A percentile compares a stretch with the other conserved stretches of the same genome.
Evolutionary conservation across 139 green algal species (phyloP).

Genomic region (Tetradesmus obliquus): DNA sequence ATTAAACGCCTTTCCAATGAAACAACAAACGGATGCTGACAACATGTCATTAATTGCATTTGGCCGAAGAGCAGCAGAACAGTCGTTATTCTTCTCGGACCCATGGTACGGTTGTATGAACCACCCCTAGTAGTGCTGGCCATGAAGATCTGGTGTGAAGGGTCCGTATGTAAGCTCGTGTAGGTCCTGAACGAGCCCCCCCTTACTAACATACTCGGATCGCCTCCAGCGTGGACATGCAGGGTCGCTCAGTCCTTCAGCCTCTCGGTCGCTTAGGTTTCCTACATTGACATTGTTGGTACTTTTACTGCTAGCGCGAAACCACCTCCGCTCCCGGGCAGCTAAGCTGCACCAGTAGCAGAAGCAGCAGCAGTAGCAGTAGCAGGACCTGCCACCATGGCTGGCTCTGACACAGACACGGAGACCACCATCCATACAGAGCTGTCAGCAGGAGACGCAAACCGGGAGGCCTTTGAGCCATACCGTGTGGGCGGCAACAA

Average conservation of each 20-base stretch:
- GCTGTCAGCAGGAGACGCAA: background rate
- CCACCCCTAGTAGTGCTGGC: background rate
- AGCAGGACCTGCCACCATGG: conserved; percentile 3
- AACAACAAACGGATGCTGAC: background rate
- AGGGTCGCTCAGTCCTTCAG: background rate
- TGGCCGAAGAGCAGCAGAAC: background rate
- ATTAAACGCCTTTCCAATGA: background rate
- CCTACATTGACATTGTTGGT: background rate
- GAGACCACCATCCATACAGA: conserved; percentile 41
- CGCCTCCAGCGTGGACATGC: background rate
- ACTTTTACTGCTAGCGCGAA: background rate
- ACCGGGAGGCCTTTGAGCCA: conserved; percentile 6
- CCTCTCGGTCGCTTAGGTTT: background rate
- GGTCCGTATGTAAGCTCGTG: background rate
- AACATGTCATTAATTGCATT: background rate
- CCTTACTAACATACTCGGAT: background rate
- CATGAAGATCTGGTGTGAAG: background rate
- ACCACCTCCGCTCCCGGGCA: background rate
- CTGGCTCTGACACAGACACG: conserved; percentile 13
- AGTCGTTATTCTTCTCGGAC: background rate
- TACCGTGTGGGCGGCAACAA: conserved; percentile 17
- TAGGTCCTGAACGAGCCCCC: background rate
- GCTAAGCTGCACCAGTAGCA: background rate
- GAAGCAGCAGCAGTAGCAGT: background rate
- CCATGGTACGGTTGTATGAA: background rate